phyloP scores from a whole-genome alignment of 768 basidiomycete species.

The Serendipita vermifera region DNA sequence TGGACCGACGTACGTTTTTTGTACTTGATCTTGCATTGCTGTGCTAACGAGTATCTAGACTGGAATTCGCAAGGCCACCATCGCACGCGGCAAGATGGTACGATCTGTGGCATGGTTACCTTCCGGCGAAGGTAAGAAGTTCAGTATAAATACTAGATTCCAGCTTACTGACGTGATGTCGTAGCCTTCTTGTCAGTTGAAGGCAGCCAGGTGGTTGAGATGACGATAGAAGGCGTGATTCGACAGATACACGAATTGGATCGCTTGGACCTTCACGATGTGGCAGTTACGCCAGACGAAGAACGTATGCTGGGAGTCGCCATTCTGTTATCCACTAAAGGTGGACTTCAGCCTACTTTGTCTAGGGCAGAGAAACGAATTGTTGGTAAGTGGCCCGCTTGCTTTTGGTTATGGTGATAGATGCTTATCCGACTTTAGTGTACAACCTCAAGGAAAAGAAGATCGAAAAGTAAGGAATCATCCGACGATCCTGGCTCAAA shows the following conservation, averaged over 20 bases:
- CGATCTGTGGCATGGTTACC: conserved; percentile 62
- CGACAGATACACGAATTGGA: conserved; percentile 47
- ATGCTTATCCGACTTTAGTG: conserved; percentile 28
- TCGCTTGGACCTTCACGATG: conserved; percentile 52
- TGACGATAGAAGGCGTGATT: conserved; percentile 36
- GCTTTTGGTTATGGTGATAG: background rate
- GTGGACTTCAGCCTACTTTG: conserved; percentile 53
- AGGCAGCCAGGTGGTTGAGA: conserved; percentile 43
- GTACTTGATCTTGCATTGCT: conserved; percentile 4
- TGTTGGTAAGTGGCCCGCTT: conserved; percentile 35
- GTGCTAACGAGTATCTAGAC: conserved; percentile 30
- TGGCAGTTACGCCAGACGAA: conserved; percentile 57
- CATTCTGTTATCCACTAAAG: conserved; percentile 47
- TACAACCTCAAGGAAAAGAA: conserved; percentile 53
- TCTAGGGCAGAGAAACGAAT: conserved; percentile 62
- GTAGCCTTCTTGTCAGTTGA: conserved; percentile 62
- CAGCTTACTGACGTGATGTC: background rate
- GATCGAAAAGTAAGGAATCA: conserved; percentile 45
- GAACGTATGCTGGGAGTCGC: conserved; percentile 53
- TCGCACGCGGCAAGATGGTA: conserved; percentile 40
- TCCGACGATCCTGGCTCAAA: background rate
- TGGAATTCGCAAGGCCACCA: conserved; percentile 54
- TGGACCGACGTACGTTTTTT: conserved; percentile 43
- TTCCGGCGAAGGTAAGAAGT: conserved; percentile 39
- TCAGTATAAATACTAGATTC: background rate